Conservation (phyloP, 805 yeast species). For the Candida patagonica region DNA sequence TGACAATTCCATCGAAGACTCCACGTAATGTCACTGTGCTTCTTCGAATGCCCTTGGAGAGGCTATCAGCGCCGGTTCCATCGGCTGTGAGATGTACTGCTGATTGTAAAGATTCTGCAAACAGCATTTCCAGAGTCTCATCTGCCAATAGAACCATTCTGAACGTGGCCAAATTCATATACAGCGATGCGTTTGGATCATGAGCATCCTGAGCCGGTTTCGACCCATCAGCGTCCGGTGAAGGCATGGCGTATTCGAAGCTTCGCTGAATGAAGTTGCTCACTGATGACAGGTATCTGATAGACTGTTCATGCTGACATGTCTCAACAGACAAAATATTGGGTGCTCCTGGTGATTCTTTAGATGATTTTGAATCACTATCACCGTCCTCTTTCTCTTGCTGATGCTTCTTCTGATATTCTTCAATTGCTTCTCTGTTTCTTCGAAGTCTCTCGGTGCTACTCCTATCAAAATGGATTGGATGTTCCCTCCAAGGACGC, state of each 20-base stretch:
- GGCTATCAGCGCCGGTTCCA: slow-evolving; percentile 30
- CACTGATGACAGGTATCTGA: slow-evolving; percentile 73
- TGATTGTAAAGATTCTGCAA: slow-evolving; percentile 56
- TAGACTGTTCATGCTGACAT: slow-evolving; percentile 26
- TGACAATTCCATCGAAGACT: slow-evolving; percentile 82
- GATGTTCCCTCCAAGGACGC: slow-evolving; percentile 71
- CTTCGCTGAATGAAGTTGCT: slow-evolving; percentile 79
- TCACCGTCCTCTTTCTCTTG: slow-evolving; percentile 10
- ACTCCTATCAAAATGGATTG: slow-evolving; percentile 48
- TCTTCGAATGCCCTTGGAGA: slow-evolving; percentile 2
- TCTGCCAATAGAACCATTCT: slow-evolving; percentile 92
- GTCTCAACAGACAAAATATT: slow-evolving; percentile 3
- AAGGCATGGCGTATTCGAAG: slow-evolving; percentile 64
- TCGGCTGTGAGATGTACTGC: slow-evolving; percentile 47
- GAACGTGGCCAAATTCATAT: slow-evolving; percentile 74
- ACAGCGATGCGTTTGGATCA: slow-evolving; percentile 70
- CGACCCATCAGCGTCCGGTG: slow-evolving; percentile 7
- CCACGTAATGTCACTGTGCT: slow-evolving; percentile 47
- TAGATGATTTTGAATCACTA: not conserved
- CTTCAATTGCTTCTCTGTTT: slow-evolving; percentile 5
- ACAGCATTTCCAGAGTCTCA: slow-evolving; percentile 82
- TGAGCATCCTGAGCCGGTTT: slow-evolving; percentile 37
- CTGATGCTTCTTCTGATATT: not conserved
- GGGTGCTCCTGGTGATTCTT: not conserved
- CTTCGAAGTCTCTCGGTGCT: slow-evolving; percentile 41